Percentiles rank a stretch among this genome's conserved stretches.
Conservation (phyloP, 768 basidiomycete species). For the Trametes cingulata region DNA sequence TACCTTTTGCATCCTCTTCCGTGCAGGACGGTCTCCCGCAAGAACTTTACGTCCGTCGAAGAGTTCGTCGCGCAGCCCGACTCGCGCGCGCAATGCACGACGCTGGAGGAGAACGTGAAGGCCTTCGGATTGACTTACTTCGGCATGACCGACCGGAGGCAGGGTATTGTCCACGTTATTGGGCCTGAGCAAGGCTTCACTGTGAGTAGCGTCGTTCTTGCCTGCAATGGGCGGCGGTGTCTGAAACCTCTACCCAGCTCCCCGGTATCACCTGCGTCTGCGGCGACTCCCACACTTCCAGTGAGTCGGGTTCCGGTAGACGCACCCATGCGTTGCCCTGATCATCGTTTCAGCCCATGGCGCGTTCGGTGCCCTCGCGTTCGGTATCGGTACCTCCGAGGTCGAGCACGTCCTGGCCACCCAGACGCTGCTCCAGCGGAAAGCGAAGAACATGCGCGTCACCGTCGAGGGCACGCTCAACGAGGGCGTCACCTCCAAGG, state of each 20-base stretch:
- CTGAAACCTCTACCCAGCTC: slow-evolving; percentile 31
- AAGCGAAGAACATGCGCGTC: slow-evolving; percentile 68
- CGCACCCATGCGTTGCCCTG: neutral
- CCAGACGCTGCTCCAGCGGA: slow-evolving; percentile 61
- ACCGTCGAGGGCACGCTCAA: slow-evolving; percentile 56
- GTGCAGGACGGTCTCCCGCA: slow-evolving; percentile 47
- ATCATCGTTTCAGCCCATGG: slow-evolving; percentile 48
- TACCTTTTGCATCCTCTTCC: neutral
- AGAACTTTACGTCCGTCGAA: slow-evolving; percentile 49
- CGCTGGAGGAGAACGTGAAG: slow-evolving; percentile 66
- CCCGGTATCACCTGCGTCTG: slow-evolving; percentile 55
- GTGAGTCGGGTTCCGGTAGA: slow-evolving; percentile 33
- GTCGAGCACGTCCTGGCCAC: slow-evolving; percentile 72
- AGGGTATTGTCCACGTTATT: slow-evolving; percentile 64
- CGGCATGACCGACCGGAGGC: slow-evolving; percentile 64
- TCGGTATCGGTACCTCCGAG: slow-evolving; percentile 69
- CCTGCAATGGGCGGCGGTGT: neutral
- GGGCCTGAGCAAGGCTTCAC: slow-evolving; percentile 71
- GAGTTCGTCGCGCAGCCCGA: slow-evolving; percentile 60
- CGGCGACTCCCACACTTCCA: slow-evolving; percentile 68
- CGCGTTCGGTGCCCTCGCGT: slow-evolving; percentile 66
- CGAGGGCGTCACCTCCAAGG: slow-evolving; percentile 61
- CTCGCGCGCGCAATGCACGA: slow-evolving; percentile 55
- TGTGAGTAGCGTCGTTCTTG: slow-evolving; percentile 26
- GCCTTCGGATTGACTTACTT: slow-evolving; percentile 68